Conservation (phyloP, 305 asterid genomes). For the Solanum hybrid region DNA sequence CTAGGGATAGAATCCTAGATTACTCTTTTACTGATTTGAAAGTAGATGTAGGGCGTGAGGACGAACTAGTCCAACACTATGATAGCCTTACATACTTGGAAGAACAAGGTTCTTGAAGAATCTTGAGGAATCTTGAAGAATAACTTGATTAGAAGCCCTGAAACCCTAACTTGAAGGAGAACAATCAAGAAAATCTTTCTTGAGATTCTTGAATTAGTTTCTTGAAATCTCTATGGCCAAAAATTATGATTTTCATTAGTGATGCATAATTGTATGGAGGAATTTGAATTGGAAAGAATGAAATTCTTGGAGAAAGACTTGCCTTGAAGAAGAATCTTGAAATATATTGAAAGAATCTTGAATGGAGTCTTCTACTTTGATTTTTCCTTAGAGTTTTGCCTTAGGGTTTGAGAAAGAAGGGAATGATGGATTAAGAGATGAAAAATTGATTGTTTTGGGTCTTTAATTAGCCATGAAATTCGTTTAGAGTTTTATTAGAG, state of each 20-base stretch:
- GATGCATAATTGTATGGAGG: neutral
- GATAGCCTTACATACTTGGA: neutral
- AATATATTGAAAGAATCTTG: neutral
- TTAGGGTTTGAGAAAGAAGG: neutral
- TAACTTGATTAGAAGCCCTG: neutral
- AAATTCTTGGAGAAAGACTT: neutral
- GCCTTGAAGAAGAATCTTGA: neutral
- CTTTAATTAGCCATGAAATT: neutral
- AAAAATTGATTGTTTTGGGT: neutral
- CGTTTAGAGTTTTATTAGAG: neutral
- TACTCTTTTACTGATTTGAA: neutral
- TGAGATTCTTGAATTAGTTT: neutral
- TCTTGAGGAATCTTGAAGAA: neutral
- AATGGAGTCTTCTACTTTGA: neutral
- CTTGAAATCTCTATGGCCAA: neutral
- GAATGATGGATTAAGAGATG: neutral
- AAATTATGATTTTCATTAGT: neutral
- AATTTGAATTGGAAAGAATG: neutral
- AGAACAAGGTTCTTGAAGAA: neutral
- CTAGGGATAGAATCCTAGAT: neutral
- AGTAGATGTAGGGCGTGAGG: neutral
- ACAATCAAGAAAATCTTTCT: neutral
- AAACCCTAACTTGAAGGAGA: neutral
- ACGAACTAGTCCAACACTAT: neutral
- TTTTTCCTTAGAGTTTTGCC: neutral